These are phyloP conservation scores for Elongisporangium undulatum DNA, from an alignment of 352 stramenopile species.

Conservation along the genomic window DNA sequence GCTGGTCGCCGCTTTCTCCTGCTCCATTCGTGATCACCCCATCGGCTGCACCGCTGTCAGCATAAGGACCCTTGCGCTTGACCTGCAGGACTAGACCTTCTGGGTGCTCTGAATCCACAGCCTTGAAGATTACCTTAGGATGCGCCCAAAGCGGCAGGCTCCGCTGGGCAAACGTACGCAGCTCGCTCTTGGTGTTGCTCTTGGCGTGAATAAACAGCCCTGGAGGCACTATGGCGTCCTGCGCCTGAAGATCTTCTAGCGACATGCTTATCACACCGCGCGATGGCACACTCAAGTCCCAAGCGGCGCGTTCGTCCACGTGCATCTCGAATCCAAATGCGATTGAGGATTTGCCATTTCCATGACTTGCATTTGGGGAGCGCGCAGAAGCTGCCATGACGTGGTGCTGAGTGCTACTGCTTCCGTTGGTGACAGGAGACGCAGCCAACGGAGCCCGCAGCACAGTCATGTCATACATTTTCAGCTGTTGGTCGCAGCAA, in stretches of 20 bases:
- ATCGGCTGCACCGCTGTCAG: constrained; percentile 3
- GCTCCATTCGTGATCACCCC: background rate
- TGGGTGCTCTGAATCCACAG: constrained; percentile 43
- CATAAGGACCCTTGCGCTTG: constrained; percentile 67
- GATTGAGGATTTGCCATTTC: constrained; percentile 42
- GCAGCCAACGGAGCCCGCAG: background rate
- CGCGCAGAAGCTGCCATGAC: background rate
- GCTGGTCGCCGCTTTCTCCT: constrained; percentile 44
- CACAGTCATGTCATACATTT: constrained; percentile 56
- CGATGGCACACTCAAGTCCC: constrained; percentile 32
- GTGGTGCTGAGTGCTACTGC: constrained; percentile 6
- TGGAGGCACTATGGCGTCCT: background rate
- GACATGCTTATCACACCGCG: constrained; percentile 26
- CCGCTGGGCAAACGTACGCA: constrained; percentile 60
- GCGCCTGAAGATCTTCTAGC: constrained; percentile 2
- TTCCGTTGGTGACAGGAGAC: constrained; percentile 1
- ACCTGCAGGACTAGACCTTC: constrained; percentile 57
- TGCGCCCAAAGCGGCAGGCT: constrained; percentile 72
- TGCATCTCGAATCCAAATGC: constrained; percentile 67
- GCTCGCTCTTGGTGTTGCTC: constrained; percentile 42
- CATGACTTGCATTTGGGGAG: background rate
- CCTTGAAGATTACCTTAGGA: constrained; percentile 67
- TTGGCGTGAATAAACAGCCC: constrained; percentile 10
- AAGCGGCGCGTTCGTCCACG: constrained; percentile 56
- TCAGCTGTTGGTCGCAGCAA: constrained; percentile 55